Base-by-base conservation (phyloP, 495 filamentous ascomycete genomes). In the Choiromyces venosus region DNA sequence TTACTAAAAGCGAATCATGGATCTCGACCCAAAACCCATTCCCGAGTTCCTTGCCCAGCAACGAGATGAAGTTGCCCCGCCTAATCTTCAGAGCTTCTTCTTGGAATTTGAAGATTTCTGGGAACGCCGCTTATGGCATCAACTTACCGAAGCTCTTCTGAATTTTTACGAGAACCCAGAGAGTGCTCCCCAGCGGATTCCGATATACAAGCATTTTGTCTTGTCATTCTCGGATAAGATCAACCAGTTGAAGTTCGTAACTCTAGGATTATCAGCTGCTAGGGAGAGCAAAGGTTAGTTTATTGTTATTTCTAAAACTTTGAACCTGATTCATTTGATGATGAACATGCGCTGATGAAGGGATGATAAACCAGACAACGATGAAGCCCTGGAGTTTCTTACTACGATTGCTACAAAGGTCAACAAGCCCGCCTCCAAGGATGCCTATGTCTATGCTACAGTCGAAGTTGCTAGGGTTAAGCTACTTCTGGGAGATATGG, bases 91-190 rank as follows among this genome's bases (percentile, higher is more conserved):
- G 83, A 87, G 89, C 79, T 87, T 90, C 79, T 93, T 97, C 84
- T 88, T 98, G 76, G 90, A 90, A 74, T 97, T 98, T 75, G 95
- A 99, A 87, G 93, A 97, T 82, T 92, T 88, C 83, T 98, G 95
- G 96, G 95, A 99, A 85, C 91, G 95, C 74, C 96, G 96, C 85
- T 88, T 99, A 84, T 99, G 95, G 95, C 96, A 99, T 84, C 93
- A 99, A 83, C 93, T 99, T 67, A 99, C 95, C 42, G 91, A 95
- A 79, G 83, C 89, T 40, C 86, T 98, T 70, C 86, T 98, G 74
- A 89, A 95, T 72, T 97, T 93, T 86, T 99, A 97, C 87, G 89
- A 90, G 74, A 82, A 90, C 81, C 87, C 89, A 68, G 89, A 90
- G 81, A 97, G 93, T 83, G 90, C 87, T 56, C 86, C 88, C 61